Evolutionary conservation across 2,329 filamentous ascomycete genomes (phyloP).

Genomic region (Pseudogymnoascus sp.): DNA sequence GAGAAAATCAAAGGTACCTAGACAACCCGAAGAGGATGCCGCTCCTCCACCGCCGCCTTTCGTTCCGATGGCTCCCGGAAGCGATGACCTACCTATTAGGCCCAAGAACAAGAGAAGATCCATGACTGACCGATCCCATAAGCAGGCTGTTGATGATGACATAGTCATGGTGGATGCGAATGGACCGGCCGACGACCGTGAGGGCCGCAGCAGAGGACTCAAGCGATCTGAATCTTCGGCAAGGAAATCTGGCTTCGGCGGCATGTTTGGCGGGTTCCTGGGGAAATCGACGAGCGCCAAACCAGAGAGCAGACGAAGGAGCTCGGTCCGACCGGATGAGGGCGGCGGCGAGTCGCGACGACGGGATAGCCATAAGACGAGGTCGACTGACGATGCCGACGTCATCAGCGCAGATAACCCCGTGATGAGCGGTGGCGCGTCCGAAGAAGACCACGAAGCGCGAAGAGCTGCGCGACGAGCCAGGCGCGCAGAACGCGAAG

Average conservation of each 20-base stretch:
- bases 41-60: constrained; percentile 20
- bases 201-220: constrained; percentile 24
- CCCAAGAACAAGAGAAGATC: constrained; percentile 20
- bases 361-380: constrained; percentile 31
- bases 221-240: constrained; percentile 55
- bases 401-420: constrained; percentile 35
- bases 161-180: constrained; percentile 48
- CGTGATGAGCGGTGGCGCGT: constrained; percentile 36
- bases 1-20: constrained; percentile 35
- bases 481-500: constrained; percentile 44
- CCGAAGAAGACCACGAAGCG: constrained; percentile 52
- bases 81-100: constrained; percentile 23
- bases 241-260: constrained; percentile 51
- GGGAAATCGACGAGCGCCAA: constrained; percentile 37
- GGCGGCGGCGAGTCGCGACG: constrained; percentile 30
- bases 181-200: constrained; percentile 34
- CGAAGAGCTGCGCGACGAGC: constrained; percentile 55
- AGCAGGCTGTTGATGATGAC: constrained; percentile 59
- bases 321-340: constrained; percentile 43
- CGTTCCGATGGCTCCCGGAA: constrained; percentile 27
- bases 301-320: constrained; percentile 41
- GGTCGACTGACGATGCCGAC: constrained; percentile 38
- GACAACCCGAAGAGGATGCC: constrained; percentile 19
- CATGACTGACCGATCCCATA: constrained; percentile 40
- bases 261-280: constrained; percentile 53